A percentile compares a stretch with the other conserved stretches of the same genome.
Conservation (phyloP, 1,139 yeast species). For the Hyphopichia buzzinii region DNA sequence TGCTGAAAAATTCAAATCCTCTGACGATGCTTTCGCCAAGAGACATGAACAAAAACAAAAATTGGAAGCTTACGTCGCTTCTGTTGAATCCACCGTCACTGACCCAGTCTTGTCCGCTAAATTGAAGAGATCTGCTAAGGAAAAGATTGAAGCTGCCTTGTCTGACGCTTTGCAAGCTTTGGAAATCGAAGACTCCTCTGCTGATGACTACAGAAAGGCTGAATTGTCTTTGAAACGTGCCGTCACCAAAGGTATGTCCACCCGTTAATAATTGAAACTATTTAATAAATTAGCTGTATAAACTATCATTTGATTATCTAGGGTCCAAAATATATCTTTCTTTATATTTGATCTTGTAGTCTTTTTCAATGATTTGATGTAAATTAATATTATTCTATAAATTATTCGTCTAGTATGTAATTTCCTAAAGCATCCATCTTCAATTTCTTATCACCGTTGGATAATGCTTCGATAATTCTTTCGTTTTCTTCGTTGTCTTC, state of each 20-base stretch:
- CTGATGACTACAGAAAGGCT: constrained; percentile 99
- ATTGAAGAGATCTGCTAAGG: constrained; percentile 97
- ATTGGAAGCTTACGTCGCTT: constrained; percentile 98
- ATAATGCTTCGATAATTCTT: constrained; percentile 65
- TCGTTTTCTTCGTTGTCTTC: constrained; percentile 59
- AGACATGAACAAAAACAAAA: constrained; percentile 99
- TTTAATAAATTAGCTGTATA: constrained; percentile 16
- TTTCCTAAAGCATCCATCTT: constrained; percentile 83
- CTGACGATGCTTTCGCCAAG: constrained; percentile 99
- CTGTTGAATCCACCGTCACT: constrained; percentile 94
- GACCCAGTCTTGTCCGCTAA: constrained; percentile 98
- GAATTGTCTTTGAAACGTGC: constrained; percentile 99
- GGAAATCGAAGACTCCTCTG: constrained; percentile 93
- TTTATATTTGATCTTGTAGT: too few species aligned
- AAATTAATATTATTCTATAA: neutral
- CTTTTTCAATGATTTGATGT: neutral
- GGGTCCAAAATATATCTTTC: neutral
- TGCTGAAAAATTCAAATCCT: constrained; percentile 98
- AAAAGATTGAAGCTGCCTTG: constrained; percentile 96
- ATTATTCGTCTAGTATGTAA: constrained; percentile 56
- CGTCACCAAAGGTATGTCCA: constrained; percentile 98
- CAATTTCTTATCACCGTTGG: constrained; percentile 55
- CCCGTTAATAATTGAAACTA: constrained; percentile 60
- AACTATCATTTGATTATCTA: constrained; percentile 18
- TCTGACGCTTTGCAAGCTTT: constrained; percentile 98